Percentiles rank a stretch among this genome's conserved stretches.
Conservation (phyloP, 306 rosid genomes). For the Lagenaria siceraria region DNA sequence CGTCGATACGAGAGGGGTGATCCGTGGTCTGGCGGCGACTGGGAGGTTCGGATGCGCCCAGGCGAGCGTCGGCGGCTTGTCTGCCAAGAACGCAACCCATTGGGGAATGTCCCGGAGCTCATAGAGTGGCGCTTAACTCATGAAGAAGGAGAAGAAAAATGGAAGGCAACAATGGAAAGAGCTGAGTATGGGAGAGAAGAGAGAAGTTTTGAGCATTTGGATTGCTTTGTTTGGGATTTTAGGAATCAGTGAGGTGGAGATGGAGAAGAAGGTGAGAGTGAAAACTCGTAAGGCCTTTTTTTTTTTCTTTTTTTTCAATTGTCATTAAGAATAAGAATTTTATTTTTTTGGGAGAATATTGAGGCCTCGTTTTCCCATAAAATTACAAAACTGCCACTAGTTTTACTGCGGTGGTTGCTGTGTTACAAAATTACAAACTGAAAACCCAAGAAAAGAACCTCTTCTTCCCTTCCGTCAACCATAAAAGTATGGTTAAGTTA, state of each 20-base stretch:
- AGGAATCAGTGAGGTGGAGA: not conserved
- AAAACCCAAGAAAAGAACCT: not conserved
- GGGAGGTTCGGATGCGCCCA: not conserved
- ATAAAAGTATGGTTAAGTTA: not conserved
- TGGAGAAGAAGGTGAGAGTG: not conserved
- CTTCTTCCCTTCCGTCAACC: not conserved
- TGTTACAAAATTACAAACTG: not conserved
- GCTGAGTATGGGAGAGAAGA: not conserved
- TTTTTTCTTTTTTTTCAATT: not conserved
- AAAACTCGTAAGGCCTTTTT: not conserved
- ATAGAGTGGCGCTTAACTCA: constrained; percentile 18
- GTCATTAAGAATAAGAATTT: not conserved
- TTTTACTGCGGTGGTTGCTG: not conserved
- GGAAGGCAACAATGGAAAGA: not conserved
- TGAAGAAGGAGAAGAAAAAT: constrained; percentile 7
- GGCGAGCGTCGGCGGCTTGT: constrained; percentile 12
- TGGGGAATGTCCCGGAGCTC: constrained; percentile 26
- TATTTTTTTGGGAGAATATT: not conserved
- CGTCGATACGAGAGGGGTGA: constrained; percentile 8
- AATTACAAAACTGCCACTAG: not conserved
- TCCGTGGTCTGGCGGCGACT: constrained; percentile 22
- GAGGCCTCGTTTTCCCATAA: not conserved
- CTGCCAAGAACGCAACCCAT: constrained; percentile 88
- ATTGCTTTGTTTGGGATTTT: not conserved
- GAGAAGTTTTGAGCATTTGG: not conserved